Base-by-base conservation (phyloP, 768 basidiomycete species). In the Agrocybe praecox region DNA sequence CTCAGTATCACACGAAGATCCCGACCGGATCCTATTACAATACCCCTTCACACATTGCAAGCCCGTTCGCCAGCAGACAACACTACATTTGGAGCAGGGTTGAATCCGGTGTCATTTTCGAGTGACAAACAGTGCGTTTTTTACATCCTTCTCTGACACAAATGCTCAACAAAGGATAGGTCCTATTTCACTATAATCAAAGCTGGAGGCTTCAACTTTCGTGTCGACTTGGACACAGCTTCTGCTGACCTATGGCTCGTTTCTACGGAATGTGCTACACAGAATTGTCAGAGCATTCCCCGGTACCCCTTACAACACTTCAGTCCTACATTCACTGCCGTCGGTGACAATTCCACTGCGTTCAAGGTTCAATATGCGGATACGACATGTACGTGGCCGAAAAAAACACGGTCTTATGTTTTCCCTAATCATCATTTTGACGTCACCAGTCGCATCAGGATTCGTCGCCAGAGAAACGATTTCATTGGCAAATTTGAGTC, bases 201-300 rank as follows among this genome's bases (percentile, higher is more conserved):
- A 59, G 74, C 79, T 23, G 91, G 90, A 29, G 73, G 75, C 53
- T 81, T 90, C 54, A 82, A 72, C 63, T 87, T 91, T 62, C 85
- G 89, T 15, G 83, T 86, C 18, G 84, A 83, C 0, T 72, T 92
- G 44, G 91, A 93, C 67, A 92, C 90, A 1, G 91, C 78, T 17
- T 92, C 90, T 8, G 75, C 87, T 15, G 86, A 87, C 72, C 70
- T 89, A 12, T 93, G 90, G 90, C 59, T 92, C 18, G 65, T 83
- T 44, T 87, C 89, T 15, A 86, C 89, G 8, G 76, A 64, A 4
- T 93, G 91, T 70, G 69, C 69, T 24, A 78, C 84, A 12, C 62
- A 66, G n/a, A 64, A 77, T 0, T 92, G 91, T 70, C 73, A 74
- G 46, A 61, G 67, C 2, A 75, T 87, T 8, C 91, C 91, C n/a